Evolutionary conservation across 148 eudicot species (phyloP).

Genomic region (Nyssa sinensis): DNA sequence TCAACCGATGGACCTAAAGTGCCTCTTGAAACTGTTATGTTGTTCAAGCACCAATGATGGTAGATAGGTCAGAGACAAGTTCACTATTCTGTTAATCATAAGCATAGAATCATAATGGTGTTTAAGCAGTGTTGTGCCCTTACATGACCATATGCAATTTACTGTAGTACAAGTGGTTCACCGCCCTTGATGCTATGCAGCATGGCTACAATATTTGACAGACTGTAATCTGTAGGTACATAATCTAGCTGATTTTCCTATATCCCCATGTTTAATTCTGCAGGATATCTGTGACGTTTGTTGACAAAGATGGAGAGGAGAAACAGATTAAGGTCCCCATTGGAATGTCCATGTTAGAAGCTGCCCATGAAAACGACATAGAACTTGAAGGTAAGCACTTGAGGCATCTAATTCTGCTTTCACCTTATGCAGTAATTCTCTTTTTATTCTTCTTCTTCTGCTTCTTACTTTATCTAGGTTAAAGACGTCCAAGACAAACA

Average conservation of each 20-base stretch:
- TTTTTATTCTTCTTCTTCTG: too few relatives aligned
- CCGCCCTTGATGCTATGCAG: background rate
- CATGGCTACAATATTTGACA: background rate
- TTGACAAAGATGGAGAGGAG: constrained; percentile 88
- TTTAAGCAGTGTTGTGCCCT: background rate
- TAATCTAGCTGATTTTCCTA: background rate
- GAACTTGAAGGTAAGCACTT: constrained; percentile 76
- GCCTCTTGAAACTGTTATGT: background rate
- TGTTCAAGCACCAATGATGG: background rate
- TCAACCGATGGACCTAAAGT: background rate
- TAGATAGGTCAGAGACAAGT: background rate
- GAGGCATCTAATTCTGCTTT: background rate
- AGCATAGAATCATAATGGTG: background rate
- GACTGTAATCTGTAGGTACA: background rate
- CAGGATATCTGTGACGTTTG: constrained; percentile 94
- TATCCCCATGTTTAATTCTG: constrained; percentile 16
- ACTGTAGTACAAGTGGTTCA: background rate
- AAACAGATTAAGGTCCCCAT: constrained; percentile 69
- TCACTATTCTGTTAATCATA: background rate
- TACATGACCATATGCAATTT: background rate
- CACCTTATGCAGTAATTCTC: background rate
- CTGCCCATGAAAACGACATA: constrained; percentile 90
- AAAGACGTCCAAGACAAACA: background rate
- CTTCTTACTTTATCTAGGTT: background rate
- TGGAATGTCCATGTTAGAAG: constrained; percentile 92